Percentiles rank a stretch among this genome's conserved stretches.
Conservation (phyloP, 2,329 filamentous ascomycete genomes). For the Neophaeococcomyces mojaviensis region DNA sequence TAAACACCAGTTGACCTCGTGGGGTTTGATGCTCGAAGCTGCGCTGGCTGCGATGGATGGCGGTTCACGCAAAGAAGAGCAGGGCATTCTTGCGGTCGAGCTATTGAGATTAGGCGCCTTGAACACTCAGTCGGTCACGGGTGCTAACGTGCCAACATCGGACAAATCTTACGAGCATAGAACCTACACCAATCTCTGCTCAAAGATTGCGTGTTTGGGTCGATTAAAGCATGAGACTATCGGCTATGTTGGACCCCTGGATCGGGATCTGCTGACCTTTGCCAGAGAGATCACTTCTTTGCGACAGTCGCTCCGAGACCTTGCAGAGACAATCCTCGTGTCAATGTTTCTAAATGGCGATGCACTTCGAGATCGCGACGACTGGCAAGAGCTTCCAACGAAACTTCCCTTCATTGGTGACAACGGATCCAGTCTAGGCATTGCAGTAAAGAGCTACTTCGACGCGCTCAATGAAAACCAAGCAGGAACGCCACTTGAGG, state of each 20-base stretch:
- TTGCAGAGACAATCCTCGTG: conserved; percentile 74
- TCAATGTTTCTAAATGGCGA: conserved; percentile 77
- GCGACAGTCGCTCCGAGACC: conserved; percentile 68
- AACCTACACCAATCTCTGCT: conserved; percentile 70
- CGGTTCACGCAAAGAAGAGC: conserved; percentile 59
- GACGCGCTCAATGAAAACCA: conserved; percentile 29
- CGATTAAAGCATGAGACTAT: conserved; percentile 75
- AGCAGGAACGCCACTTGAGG: not conserved
- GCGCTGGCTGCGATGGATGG: conserved; percentile 58
- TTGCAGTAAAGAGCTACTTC: conserved; percentile 42
- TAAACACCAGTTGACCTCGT: conserved; percentile 69
- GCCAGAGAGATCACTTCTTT: conserved; percentile 75
- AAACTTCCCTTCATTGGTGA: conserved; percentile 39
- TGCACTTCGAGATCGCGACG: conserved; percentile 60
- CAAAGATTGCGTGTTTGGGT: conserved; percentile 74
- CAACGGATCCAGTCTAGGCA: conserved; percentile 40
- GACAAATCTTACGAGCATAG: conserved; percentile 8
- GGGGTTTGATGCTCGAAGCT: conserved; percentile 71
- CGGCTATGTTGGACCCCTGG: conserved; percentile 90
- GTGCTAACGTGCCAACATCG: not conserved
- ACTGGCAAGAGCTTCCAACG: conserved; percentile 62
- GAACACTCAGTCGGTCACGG: conserved; percentile 36
- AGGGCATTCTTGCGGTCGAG: conserved; percentile 76
- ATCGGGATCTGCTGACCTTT: conserved; percentile 80
- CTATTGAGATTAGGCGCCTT: conserved; percentile 72